These are phyloP conservation scores for Monsonia emarginata DNA, from an alignment of 441 rosid species.

Conservation along the genomic window DNA sequence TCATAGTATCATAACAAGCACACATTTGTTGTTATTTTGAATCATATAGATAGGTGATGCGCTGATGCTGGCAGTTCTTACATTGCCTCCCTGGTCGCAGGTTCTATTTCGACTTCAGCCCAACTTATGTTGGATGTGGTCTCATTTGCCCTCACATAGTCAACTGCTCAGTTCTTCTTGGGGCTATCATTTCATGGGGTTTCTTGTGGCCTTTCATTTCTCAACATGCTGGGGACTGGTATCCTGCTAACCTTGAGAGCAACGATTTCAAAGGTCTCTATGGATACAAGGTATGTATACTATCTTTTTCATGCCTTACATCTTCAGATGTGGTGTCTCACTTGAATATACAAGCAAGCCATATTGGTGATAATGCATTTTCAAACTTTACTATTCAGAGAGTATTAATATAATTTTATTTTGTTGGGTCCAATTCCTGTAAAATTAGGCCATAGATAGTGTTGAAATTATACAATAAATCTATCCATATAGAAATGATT, in stretches of 20 bases:
- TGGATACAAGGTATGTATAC: slow-evolving; percentile 59
- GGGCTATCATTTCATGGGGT: slow-evolving; percentile 86
- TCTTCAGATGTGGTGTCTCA: neutral
- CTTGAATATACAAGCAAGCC: neutral
- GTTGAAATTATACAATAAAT: too few relatives aligned
- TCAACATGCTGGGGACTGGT: slow-evolving; percentile 70
- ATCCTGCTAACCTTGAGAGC: slow-evolving; percentile 63
- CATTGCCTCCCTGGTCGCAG: slow-evolving; percentile 27
- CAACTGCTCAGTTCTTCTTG: slow-evolving; percentile 76
- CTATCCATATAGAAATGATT: neutral
- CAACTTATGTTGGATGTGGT: slow-evolving; percentile 88
- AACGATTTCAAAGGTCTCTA: slow-evolving; percentile 87
- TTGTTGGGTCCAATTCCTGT: neutral
- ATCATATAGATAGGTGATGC: neutral
- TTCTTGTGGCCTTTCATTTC: slow-evolving; percentile 77
- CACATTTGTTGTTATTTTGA: neutral
- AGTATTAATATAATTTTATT: neutral
- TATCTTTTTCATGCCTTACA: neutral
- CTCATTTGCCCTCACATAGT: slow-evolving; percentile 91
- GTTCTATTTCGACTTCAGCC: slow-evolving; percentile 85
- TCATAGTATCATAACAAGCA: neutral
- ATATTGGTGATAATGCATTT: neutral
- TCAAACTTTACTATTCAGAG: neutral
- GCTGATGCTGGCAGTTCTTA: neutral
- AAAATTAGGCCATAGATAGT: neutral